Evolutionary conservation across 352 stramenopile species (phyloP).

Genomic region (Paralagenidium karlingii): DNA sequence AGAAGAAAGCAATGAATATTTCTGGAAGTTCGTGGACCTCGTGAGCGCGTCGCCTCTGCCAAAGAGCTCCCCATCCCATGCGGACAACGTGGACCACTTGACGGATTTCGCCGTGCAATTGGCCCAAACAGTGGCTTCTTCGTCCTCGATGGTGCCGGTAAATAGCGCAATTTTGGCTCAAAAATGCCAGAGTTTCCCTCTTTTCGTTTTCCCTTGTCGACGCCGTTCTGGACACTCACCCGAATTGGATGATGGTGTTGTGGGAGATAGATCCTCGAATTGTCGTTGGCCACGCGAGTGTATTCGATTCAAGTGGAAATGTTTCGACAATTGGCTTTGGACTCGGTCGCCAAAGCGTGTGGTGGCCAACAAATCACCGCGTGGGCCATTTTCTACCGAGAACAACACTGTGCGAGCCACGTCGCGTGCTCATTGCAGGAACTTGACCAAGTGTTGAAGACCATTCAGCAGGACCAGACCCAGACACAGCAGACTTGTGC

Average conservation of each 20-base stretch:
- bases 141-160: neutral
- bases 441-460: too few species aligned
- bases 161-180: neutral
- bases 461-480: constrained; percentile 13
- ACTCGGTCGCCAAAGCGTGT: constrained; percentile 43
- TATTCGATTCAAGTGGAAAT: constrained; percentile 78
- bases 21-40: constrained; percentile 61
- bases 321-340: constrained; percentile 65
- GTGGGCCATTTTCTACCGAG: constrained; percentile 65
- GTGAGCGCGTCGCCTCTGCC: constrained; percentile 13
- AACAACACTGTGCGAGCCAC: constrained; percentile 39
- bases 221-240: too few species aligned
- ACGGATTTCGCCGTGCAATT: constrained; percentile 23
- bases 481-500: constrained; percentile 27
- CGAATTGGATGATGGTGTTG: constrained; percentile 2
- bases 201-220: neutral
- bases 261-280: constrained; percentile 48
- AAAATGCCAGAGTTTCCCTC: neutral
- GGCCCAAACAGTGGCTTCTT: neutral
- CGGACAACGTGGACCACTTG: constrained; percentile 29
- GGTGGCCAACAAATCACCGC: constrained; percentile 27
- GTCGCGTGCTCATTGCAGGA: constrained; percentile 52
- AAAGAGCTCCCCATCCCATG: constrained; percentile 12
- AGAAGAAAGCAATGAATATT: constrained; percentile 62
- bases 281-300: constrained; percentile 59